phyloP scores from a whole-genome alignment of 192 early-diverging fungal genomes.

The Lobosporangium transversale region DNA sequence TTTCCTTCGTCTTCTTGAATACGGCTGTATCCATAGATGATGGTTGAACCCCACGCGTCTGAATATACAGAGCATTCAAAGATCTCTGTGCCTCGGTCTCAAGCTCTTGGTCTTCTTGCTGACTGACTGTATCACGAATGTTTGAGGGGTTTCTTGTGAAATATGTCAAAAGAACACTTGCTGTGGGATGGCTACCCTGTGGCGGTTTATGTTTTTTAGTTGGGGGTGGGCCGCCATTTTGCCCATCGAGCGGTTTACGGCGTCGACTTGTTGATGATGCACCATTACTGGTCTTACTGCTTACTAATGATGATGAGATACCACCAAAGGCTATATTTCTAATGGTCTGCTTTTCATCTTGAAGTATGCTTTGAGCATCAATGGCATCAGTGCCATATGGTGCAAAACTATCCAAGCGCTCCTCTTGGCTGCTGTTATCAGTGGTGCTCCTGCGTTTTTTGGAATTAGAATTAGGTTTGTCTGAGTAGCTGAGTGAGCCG shows the following conservation, averaged over 20 bases:
- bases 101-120: neutral
- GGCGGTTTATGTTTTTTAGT: slow-evolving; percentile 23
- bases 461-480: slow-evolving; percentile 1
- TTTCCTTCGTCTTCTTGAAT: neutral
- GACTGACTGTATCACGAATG: neutral
- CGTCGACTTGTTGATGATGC: neutral
- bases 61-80: neutral
- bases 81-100: neutral
- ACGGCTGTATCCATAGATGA: neutral
- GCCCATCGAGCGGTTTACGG: neutral
- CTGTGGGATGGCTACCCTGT: neutral
- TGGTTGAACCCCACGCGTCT: neutral
- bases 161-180: slow-evolving; percentile 12
- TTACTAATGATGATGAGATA: neutral
- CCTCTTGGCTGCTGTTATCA: neutral
- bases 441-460: slow-evolving; percentile 16
- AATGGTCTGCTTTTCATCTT: slow-evolving; percentile 21
- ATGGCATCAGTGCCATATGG: slow-evolving; percentile 11
- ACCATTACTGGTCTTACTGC: neutral
- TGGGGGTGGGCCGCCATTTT: slow-evolving; percentile 1
- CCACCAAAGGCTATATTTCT: too few relatives aligned
- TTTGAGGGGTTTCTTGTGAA: slow-evolving; percentile 9
- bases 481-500: slow-evolving; percentile 1
- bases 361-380: slow-evolving; percentile 9
- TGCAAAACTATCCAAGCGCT: neutral